Evolutionary conservation across 2,329 filamentous ascomycete genomes (phyloP), one percentile per base, ranked within the genome.

Genomic region (Colletotrichum musicola): DNA sequence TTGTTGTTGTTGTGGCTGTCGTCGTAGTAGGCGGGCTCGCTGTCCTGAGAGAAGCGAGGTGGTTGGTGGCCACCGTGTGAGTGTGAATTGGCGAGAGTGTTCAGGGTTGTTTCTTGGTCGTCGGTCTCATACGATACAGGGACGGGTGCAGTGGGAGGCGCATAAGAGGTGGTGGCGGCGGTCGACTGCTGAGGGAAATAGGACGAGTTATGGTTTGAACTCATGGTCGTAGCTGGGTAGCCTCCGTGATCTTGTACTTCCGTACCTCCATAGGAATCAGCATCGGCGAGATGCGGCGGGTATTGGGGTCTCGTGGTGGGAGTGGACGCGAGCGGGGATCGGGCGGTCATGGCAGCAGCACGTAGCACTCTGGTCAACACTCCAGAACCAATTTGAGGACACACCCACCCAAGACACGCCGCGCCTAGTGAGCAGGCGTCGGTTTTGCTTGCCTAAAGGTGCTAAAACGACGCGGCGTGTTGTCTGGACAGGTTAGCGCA

Each of bases 31-130:
- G 54, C 30, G 25, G 9, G 16, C 38, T 55, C 49, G 16, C 30
- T 25, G 51, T 57, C 54, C 64, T 25, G 18, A 35, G 63, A 30
- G 13, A 50, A 30, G 54, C 42, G 47, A 14, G 46, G 53, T 13
- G 40, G 25, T 20, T 58, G 53, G 14, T 59, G 54, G 14, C n/a
- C 46, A 20, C 20, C 40, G 30, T 70, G 42, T 6, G 72, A 66
- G 59, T 70, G 49, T 10, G 72, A 66, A 57, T 73, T 74, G 38
- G 72, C 71, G 16, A 71, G 30, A 25, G 73, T 73, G 60, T 73
- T 73, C 46, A 68, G 57, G 14, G 62, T 68, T 13, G 71, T 71
- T 25, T 68, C 61, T 58, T 70, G 53, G 20, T 70, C 70, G 44
- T 70, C 38, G 42, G 30, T 35, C 3, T 58, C 49, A 61, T 58